A percentile compares a stretch with the other conserved stretches of the same genome.
These are phyloP conservation scores for Metroxylon sagu DNA, from an alignment of 176 grass and related monocot species.

Conservation along the genomic window DNA sequence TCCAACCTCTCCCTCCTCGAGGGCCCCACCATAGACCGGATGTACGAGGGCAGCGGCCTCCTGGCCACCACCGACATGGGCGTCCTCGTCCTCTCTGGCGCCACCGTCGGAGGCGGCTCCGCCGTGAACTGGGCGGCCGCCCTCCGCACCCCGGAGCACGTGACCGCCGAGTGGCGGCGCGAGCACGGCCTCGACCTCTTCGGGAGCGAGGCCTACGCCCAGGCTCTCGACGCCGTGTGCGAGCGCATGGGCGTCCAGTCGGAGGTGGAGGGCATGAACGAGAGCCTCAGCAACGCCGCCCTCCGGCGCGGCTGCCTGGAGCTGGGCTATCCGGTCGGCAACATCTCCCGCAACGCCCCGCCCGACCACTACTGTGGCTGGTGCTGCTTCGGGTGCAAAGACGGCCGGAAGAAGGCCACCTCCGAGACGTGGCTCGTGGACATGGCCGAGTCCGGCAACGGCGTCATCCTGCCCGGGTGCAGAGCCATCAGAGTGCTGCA, in stretches of 20 bases:
- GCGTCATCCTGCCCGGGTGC: conserved; percentile 11
- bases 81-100: conserved; percentile 7
- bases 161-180: conserved; percentile 18
- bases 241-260: conserved; percentile 19
- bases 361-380: conserved; percentile 23
- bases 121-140: conserved; percentile 22
- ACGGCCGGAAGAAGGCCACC: conserved; percentile 16
- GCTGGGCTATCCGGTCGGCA: background rate
- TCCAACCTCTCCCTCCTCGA: conserved; percentile 15
- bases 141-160: conserved; percentile 23
- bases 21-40: background rate
- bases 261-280: background rate
- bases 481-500: conserved; percentile 3
- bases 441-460: conserved; percentile 12
- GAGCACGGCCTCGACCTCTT: conserved; percentile 9
- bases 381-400: conserved; percentile 22
- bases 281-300: conserved; percentile 3
- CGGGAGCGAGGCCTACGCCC: conserved; percentile 16
- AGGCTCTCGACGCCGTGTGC: conserved; percentile 18
- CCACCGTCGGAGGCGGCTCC: conserved; percentile 17
- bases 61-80: conserved; percentile 3
- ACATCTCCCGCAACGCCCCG: conserved; percentile 16
- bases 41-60: conserved; percentile 22
- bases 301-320: conserved; percentile 8
- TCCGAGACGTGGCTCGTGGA: conserved; percentile 18